Conservation (phyloP, 1,284 basidiomycete species). For the Porodaedalea pini region DNA sequence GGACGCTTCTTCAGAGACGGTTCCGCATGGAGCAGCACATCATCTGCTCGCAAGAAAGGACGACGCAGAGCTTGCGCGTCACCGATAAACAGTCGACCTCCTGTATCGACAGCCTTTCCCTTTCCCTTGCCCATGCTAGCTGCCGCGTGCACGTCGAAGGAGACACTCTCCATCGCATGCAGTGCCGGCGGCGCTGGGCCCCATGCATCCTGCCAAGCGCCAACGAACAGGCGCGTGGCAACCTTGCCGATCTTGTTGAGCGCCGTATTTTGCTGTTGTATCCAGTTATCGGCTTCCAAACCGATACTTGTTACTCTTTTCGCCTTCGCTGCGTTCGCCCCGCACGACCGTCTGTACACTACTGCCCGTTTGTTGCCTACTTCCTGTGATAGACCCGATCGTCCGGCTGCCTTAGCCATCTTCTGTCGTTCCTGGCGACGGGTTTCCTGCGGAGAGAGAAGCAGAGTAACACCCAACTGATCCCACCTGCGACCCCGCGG, state of each 20-base stretch:
- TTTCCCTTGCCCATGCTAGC: slow-evolving; percentile 1
- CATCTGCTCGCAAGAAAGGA: not conserved
- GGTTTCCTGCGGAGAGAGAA: slow-evolving; percentile 8
- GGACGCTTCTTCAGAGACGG: not conserved
- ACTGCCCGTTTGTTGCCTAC: not conserved
- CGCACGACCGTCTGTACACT: not conserved
- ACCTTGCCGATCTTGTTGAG: not conserved
- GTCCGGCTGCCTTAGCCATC: not conserved
- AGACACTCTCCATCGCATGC: slow-evolving; percentile 8
- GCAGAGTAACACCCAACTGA: not conserved
- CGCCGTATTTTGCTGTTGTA: not conserved
- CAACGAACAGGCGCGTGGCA: slow-evolving; percentile 3
- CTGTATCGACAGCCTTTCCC: not conserved
- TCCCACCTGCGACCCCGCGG: not conserved
- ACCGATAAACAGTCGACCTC: slow-evolving; percentile 6
- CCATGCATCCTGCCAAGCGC: slow-evolving; percentile 13
- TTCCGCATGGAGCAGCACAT: too few species aligned
- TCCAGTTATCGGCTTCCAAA: slow-evolving; percentile 9
- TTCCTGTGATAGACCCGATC: not conserved
- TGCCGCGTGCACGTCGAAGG: not conserved
- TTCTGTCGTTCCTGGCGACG: not conserved
- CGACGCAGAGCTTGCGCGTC: not conserved
- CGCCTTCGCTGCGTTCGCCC: not conserved
- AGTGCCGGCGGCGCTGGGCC: not conserved
- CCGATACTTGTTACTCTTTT: not conserved